These are phyloP conservation scores for Polysphondylium violaceum DNA, from an alignment of 78 protist species.

Conservation along the genomic window DNA sequence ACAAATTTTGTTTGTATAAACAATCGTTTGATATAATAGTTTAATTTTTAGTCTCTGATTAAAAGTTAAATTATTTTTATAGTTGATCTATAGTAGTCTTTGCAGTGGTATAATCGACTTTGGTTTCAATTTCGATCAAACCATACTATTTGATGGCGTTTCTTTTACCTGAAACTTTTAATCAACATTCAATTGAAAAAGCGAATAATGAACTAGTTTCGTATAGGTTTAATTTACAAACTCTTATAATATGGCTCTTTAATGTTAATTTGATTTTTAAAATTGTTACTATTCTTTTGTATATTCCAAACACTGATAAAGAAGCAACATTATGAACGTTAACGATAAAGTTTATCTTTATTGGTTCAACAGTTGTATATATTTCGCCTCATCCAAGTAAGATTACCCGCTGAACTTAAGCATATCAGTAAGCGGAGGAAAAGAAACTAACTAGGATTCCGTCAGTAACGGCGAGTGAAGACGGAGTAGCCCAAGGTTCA, in stretches of 20 bases:
- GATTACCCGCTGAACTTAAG: slow-evolving; percentile 95
- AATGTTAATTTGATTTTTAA: neutral
- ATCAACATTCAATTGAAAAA: too few species aligned
- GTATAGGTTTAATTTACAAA: too few species aligned
- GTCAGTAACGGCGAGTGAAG: slow-evolving; percentile 95
- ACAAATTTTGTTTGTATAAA: neutral
- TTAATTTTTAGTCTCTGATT: neutral
- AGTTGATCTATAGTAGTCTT: too few species aligned
- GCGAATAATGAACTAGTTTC: too few species aligned
- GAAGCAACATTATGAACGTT: neutral
- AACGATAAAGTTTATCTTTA: neutral
- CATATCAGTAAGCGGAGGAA: slow-evolving; percentile 96
- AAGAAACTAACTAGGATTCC: slow-evolving; percentile 95
- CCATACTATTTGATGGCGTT: neutral
- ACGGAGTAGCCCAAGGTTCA: slow-evolving; percentile 85
- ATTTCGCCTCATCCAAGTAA: slow-evolving; percentile 57
- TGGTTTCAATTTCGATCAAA: too few species aligned
- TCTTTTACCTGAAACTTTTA: too few species aligned
- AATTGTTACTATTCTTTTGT: too few species aligned
- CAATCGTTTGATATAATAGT: neutral
- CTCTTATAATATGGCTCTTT: neutral
- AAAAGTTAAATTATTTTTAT: too few species aligned
- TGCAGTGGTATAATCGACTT: neutral
- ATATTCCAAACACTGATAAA: too few species aligned
- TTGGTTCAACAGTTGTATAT: neutral